Evolutionary conservation across 2,329 filamentous ascomycete species (phyloP).

Genomic region (Sporothrix mexicana): DNA sequence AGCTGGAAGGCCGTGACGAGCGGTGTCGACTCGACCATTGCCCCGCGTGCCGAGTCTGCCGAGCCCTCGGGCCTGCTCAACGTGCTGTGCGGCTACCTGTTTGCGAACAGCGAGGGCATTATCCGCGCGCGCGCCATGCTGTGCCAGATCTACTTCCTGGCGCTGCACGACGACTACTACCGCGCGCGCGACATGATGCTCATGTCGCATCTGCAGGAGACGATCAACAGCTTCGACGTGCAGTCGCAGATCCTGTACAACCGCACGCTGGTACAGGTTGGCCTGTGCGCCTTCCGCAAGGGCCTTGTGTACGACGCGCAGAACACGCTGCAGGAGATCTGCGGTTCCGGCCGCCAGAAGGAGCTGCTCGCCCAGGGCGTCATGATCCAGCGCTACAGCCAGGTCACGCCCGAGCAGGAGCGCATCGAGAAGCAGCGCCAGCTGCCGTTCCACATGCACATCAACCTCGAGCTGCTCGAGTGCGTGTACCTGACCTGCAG

Average conservation of each 20-base stretch:
- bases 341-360: slow-evolving; percentile 96
- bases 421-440: slow-evolving; percentile 96
- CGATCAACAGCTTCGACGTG: slow-evolving; percentile 94
- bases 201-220: slow-evolving; percentile 99
- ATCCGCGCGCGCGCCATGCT: slow-evolving; percentile 96
- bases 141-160: slow-evolving; percentile 98
- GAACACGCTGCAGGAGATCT: slow-evolving; percentile 97
- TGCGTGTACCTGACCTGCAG: slow-evolving; percentile 98
- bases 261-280: slow-evolving; percentile 95
- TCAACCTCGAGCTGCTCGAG: slow-evolving; percentile 97
- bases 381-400: slow-evolving; percentile 95
- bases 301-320: slow-evolving; percentile 97
- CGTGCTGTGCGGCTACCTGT: slow-evolving; percentile 91
- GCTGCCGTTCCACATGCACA: slow-evolving; percentile 99
- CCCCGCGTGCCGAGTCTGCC: slow-evolving; percentile 69
- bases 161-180: slow-evolving; percentile 97
- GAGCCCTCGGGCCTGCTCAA: slow-evolving; percentile 81
- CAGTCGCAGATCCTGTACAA: slow-evolving; percentile 99
- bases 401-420: slow-evolving; percentile 97
- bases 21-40: slow-evolving; percentile 77
- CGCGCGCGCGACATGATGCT: slow-evolving; percentile 98
- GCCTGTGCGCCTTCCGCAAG: slow-evolving; percentile 96
- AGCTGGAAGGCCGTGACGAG: slow-evolving; percentile 82
- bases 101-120: slow-evolving; percentile 92
- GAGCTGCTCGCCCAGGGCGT: slow-evolving; percentile 97